Percentiles rank a stretch among this genome's conserved stretches.
These are phyloP conservation scores for Paramecium octaurelia DNA, from an alignment of 73 alveolate genomes.

Conservation along the genomic window DNA sequence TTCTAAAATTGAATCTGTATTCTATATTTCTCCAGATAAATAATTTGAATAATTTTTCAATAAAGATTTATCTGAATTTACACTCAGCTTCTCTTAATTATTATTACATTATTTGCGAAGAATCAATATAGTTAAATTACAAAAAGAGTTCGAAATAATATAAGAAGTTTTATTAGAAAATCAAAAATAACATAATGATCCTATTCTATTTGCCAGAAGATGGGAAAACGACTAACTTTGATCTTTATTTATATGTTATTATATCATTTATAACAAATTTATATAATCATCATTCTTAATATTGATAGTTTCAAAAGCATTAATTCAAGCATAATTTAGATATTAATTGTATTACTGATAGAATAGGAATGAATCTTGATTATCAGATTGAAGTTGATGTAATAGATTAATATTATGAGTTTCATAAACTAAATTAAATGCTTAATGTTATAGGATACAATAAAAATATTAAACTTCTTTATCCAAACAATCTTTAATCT, in stretches of 20 bases:
- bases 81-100: not conserved
- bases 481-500: no score
- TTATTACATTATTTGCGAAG: not conserved
- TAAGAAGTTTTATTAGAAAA: not conserved
- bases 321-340: no score
- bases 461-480: no score
- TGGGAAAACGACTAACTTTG: constrained; percentile 9
- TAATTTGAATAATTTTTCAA: not conserved
- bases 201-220: not conserved
- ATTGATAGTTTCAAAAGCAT: no score
- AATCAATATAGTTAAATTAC: not conserved
- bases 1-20: not conserved
- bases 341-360: no score
- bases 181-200: not conserved
- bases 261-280: no score
- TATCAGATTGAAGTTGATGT: no score
- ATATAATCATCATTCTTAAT: no score
- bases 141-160: not conserved
- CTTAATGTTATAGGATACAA: no score
- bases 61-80: not conserved
- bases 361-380: no score
- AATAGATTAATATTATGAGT: no score
- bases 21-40: not conserved
- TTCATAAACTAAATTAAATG: no score
- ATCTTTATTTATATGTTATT: not conserved